phyloP scores from a whole-genome alignment of 2,329 filamentous ascomycete species.

The Pseudocercospora macadamiae region DNA sequence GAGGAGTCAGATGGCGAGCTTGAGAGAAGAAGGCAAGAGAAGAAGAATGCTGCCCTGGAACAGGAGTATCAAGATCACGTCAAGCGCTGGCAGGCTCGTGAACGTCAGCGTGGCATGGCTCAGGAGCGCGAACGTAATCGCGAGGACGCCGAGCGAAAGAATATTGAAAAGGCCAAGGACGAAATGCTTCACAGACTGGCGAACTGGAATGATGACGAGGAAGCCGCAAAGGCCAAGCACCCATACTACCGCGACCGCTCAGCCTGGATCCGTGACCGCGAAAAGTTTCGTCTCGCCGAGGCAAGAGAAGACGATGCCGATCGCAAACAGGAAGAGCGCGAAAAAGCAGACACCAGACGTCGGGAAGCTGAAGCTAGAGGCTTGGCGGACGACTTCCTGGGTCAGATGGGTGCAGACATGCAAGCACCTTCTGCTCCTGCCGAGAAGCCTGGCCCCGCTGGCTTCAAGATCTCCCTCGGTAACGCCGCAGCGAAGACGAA shows the following conservation, averaged over 20 bases:
- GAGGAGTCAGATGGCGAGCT: constrained; percentile 87
- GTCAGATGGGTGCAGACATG: constrained; percentile 79
- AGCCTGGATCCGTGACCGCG: constrained; percentile 81
- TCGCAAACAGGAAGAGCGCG: constrained; percentile 74
- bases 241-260: constrained; percentile 87
- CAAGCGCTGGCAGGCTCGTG: constrained; percentile 86
- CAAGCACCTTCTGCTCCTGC: constrained; percentile 46
- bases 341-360: constrained; percentile 64
- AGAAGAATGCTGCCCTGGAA: constrained; percentile 74
- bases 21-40: constrained; percentile 70
- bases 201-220: constrained; percentile 90
- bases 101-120: constrained; percentile 80
- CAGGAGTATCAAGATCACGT: constrained; percentile 84
- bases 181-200: constrained; percentile 72
- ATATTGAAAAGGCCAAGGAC: constrained; percentile 64
- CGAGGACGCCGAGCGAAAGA: constrained; percentile 73
- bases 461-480: constrained; percentile 88
- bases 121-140: constrained; percentile 82
- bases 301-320: constrained; percentile 79
- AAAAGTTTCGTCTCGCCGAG: constrained; percentile 72
- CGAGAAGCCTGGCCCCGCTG: constrained; percentile 62
- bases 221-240: constrained; percentile 78
- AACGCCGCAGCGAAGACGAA: constrained; percentile 70
- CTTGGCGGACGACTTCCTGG: constrained; percentile 89
- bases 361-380: constrained; percentile 78